Percentiles rank a stretch among this genome's conserved stretches.
phyloP scores from a whole-genome alignment of 257 asterid genomes.

The Solanum paucissectum region DNA sequence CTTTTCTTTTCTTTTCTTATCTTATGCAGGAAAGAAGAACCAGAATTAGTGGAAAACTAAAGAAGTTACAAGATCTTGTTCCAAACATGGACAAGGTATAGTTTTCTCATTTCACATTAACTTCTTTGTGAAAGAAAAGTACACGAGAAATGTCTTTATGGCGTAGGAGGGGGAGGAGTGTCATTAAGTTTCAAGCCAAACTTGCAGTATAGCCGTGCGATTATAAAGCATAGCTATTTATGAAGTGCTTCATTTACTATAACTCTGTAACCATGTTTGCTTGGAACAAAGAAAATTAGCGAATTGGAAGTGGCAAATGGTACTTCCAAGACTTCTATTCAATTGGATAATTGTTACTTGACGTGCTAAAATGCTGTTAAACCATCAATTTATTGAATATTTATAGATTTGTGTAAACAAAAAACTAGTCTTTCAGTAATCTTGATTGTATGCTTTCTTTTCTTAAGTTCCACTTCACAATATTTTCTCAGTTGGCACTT shows the following conservation, averaged over 20 bases:
- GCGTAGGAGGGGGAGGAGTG: background rate
- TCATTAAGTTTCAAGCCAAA: background rate
- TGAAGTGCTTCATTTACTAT: background rate
- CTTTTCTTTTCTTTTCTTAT: background rate
- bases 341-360: background rate
- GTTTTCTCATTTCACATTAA: background rate
- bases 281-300: background rate
- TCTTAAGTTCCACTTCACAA: background rate
- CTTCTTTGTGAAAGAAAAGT: background rate
- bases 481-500: background rate
- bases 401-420: background rate
- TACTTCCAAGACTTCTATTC: background rate
- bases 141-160: background rate
- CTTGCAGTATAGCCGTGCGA: background rate
- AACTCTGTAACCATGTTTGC: background rate
- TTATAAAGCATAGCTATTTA: background rate
- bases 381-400: background rate
- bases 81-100: conserved; percentile 96
- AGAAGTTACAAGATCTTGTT: conserved; percentile 85
- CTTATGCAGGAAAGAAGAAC: conserved; percentile 70
- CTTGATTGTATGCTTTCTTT: background rate
- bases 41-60: conserved; percentile 79
- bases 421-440: background rate
- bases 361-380: background rate
- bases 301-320: background rate